These are phyloP conservation scores for Podila horticola DNA, from an alignment of 192 early-diverging fungal species.

Conservation along the genomic window DNA sequence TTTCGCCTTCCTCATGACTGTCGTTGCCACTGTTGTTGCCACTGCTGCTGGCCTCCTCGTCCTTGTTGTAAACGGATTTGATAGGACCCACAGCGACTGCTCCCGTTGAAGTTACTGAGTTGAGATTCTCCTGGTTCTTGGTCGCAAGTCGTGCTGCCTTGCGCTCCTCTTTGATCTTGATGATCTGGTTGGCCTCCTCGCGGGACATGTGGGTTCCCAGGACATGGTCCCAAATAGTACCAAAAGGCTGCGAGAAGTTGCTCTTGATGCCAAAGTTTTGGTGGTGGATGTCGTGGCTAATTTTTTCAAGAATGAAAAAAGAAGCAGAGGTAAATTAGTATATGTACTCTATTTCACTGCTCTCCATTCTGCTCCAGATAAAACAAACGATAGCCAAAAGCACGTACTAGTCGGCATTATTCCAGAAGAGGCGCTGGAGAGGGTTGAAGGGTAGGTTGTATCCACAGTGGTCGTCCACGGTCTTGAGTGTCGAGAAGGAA, in stretches of 20 bases:
- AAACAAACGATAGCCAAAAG: too few relatives aligned
- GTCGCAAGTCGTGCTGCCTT: conserved; percentile 41
- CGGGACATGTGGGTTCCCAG: conserved; percentile 70
- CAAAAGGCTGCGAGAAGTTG: conserved; percentile 79
- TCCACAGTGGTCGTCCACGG: conserved; percentile 88
- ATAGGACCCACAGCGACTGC: conserved; percentile 14
- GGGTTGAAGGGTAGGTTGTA: conserved; percentile 82
- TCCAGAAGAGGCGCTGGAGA: conserved; percentile 72
- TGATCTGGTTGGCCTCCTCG: conserved; percentile 50
- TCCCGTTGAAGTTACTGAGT: background rate
- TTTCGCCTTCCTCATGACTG: conserved; percentile 40
- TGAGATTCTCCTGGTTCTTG: background rate
- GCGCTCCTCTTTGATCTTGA: conserved; percentile 50
- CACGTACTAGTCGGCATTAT: conserved; percentile 80
- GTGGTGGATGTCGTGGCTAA: conserved; percentile 69
- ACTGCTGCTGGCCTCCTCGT: conserved; percentile 42
- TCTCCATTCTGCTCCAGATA: conserved; percentile 6
- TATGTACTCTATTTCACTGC: background rate
- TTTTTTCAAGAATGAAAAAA: conserved; percentile 58
- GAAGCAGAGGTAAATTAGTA: background rate
- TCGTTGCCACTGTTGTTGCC: conserved; percentile 52
- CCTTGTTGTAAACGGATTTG: conserved; percentile 13
- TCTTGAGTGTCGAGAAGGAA: conserved; percentile 80
- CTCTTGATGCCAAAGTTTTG: conserved; percentile 66
- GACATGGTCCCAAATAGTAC: conserved; percentile 81